Evolutionary conservation across 2,329 filamentous ascomycete genomes (phyloP).

Genomic region (Aspergillus sp.): DNA sequence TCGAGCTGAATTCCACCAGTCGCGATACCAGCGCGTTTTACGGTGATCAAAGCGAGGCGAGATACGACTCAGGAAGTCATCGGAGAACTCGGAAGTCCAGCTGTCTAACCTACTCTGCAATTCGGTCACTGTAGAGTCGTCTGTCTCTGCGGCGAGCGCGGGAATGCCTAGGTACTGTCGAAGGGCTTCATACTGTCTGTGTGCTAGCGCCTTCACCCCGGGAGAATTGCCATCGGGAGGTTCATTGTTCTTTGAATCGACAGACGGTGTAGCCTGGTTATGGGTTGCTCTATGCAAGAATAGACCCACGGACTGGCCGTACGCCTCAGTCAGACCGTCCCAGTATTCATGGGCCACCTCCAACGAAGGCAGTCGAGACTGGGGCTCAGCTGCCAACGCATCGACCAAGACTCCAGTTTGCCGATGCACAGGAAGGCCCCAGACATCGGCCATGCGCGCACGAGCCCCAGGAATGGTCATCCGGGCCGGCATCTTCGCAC

Average conservation of each 20-base stretch:
- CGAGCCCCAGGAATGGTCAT: background rate
- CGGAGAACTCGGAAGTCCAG: constrained; percentile 1
- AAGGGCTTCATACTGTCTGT: background rate
- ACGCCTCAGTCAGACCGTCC: background rate
- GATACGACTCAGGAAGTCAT: background rate
- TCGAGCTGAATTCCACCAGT: constrained; percentile 5
- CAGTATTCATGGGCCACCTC: background rate
- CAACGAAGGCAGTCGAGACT: background rate
- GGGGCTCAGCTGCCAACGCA: background rate
- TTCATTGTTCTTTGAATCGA: background rate
- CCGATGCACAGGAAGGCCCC: background rate
- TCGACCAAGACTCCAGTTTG: constrained; percentile 4
- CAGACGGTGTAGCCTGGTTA: background rate
- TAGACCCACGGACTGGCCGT: background rate
- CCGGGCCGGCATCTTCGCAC: constrained; percentile 7
- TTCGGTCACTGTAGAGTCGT: background rate
- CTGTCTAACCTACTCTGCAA: constrained; percentile 1
- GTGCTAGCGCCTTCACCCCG: background rate
- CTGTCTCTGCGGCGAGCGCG: background rate
- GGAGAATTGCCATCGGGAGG: background rate
- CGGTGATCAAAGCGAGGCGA: background rate
- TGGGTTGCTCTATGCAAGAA: background rate
- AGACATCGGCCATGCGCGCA: background rate
- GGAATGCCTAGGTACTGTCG: background rate
- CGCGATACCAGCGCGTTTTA: constrained; percentile 3